Evolutionary conservation across 1,284 basidiomycete species (phyloP).

Genomic region (Thecaphora frezii): DNA sequence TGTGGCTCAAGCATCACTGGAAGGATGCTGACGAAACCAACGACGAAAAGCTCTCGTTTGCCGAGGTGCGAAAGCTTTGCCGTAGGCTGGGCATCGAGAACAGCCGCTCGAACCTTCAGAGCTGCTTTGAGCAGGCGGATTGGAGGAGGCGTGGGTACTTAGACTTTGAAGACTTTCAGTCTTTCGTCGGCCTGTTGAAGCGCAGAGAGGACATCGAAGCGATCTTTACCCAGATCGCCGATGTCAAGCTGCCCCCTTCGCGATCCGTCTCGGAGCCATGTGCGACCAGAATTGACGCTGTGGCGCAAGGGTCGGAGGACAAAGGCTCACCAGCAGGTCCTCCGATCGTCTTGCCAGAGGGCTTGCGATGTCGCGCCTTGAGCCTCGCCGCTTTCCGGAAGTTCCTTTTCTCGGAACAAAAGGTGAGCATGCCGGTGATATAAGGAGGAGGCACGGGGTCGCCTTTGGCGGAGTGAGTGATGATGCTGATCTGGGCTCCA

Average conservation of each 20-base stretch:
- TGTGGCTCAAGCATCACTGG: constrained; percentile 85
- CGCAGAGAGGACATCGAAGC: constrained; percentile 75
- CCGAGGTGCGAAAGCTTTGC: constrained; percentile 76
- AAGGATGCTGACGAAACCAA: constrained; percentile 69
- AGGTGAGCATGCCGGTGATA: too few species aligned
- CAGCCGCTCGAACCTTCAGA: constrained; percentile 67
- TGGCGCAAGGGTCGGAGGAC: too few species aligned
- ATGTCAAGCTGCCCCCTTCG: constrained; percentile 5
- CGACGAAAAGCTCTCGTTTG: constrained; percentile 71
- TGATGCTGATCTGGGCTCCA: too few species aligned
- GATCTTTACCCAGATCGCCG: constrained; percentile 45
- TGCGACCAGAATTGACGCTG: too few species aligned
- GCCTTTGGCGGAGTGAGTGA: too few species aligned
- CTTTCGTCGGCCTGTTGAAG: constrained; percentile 82
- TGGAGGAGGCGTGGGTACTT: constrained; percentile 69
- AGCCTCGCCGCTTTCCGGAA: not conserved
- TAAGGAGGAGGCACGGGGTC: too few species aligned
- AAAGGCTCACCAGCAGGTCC: too few species aligned
- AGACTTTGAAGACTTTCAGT: constrained; percentile 80
- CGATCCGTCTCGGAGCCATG: constrained; percentile 3
- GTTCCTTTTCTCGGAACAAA: not conserved
- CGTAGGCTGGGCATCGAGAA: constrained; percentile 73
- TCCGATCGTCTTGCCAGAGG: not conserved
- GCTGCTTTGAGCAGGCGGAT: constrained; percentile 78
- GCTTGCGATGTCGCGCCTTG: not conserved